These are phyloP conservation scores for Pterulicium gracile DNA, from an alignment of 1,284 basidiomycete genomes.

Conservation along the genomic window DNA sequence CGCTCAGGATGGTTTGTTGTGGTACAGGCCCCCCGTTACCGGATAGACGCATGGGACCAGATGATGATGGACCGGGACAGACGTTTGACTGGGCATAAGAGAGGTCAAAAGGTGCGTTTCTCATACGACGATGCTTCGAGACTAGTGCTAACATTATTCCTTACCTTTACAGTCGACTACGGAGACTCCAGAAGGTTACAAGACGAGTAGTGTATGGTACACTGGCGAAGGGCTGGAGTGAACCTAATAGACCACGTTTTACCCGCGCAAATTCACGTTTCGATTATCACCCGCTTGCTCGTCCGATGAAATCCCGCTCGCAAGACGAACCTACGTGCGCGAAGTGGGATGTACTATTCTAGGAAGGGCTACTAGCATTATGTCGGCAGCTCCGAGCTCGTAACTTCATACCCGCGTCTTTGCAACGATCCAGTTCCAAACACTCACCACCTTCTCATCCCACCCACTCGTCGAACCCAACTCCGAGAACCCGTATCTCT, in stretches of 20 bases:
- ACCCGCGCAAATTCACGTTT: background rate
- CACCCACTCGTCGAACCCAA: slow-evolving; percentile 12
- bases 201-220: slow-evolving; percentile 72
- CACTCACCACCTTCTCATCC: background rate
- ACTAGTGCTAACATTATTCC: slow-evolving; percentile 4
- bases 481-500: slow-evolving; percentile 38
- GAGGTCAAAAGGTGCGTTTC: slow-evolving; percentile 73
- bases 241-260: slow-evolving; percentile 5
- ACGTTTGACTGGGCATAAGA: slow-evolving; percentile 76
- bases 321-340: no score
- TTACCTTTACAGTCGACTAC: slow-evolving; percentile 27
- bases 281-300: no score
- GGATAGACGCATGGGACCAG: slow-evolving; percentile 81
- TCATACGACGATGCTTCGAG: no score
- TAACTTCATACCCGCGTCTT: slow-evolving; percentile 1
- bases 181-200: slow-evolving; percentile 26
- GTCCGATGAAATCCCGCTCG: no score
- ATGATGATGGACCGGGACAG: slow-evolving; percentile 93
- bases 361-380: no score
- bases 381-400: no score
- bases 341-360: no score
- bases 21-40: slow-evolving; percentile 70
- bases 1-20: background rate
- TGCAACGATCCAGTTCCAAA: background rate
- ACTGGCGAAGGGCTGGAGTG: slow-evolving; percentile 34